Percentiles rank a stretch among this genome's conserved stretches.
Conservation (phyloP, 2,329 filamentous ascomycete genomes). For the Colletotrichum karsti region DNA sequence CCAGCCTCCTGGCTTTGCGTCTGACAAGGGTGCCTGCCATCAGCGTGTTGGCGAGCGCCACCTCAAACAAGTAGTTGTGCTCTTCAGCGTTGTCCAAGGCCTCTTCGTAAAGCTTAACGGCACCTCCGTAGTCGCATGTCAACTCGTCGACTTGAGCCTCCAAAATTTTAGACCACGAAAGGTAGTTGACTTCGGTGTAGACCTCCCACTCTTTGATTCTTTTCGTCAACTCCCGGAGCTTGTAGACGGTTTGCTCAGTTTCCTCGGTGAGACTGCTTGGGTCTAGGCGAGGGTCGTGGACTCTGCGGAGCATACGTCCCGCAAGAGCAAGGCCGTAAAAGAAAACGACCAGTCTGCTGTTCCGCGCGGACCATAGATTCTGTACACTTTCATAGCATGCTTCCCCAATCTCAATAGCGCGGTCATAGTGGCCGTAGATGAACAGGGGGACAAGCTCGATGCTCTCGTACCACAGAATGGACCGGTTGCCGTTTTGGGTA, state of each 20-base stretch:
- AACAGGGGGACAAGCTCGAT: conserved; percentile 71
- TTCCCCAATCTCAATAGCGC: conserved; percentile 65
- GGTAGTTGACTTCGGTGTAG: conserved; percentile 76
- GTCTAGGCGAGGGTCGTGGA: conserved; percentile 54
- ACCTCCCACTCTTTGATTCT: conserved; percentile 71
- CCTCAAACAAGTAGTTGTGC: conserved; percentile 73
- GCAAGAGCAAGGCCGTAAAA: conserved; percentile 68
- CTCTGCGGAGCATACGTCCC: conserved; percentile 57
- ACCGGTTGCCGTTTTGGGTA: conserved; percentile 68
- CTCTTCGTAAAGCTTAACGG: conserved; percentile 73
- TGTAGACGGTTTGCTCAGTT: conserved; percentile 56
- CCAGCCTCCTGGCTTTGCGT: conserved; percentile 71
- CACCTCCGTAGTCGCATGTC: conserved; percentile 60
- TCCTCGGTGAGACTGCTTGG: conserved; percentile 53
- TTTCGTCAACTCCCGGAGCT: conserved; percentile 63
- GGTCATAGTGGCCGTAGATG: conserved; percentile 69
- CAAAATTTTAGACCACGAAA: conserved; percentile 73
- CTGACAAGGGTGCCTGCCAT: conserved; percentile 78
- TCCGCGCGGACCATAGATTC: conserved; percentile 67
- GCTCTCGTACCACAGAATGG: conserved; percentile 74
- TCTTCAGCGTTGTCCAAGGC: conserved; percentile 77
- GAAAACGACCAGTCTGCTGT: conserved; percentile 64
- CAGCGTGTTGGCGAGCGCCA: conserved; percentile 77
- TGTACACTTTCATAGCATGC: conserved; percentile 55
- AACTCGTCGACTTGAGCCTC: conserved; percentile 76